Evolutionary conservation across 2,329 filamentous ascomycete genomes (phyloP), one percentile per base, ranked within the genome.

Genomic region (Diaporthe helianthi): DNA sequence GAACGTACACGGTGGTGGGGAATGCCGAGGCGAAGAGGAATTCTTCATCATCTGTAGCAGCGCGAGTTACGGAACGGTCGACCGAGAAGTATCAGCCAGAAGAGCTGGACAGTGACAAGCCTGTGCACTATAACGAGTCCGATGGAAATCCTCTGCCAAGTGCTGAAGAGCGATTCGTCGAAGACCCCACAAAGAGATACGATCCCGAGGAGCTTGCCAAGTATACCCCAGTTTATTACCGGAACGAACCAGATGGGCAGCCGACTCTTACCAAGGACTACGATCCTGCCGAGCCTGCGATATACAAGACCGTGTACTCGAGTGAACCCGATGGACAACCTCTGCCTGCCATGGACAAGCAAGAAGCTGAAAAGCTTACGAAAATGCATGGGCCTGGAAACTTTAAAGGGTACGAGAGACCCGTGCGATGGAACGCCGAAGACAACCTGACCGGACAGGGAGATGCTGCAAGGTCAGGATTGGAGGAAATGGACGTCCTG

Each of bases 401-500:
- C 8, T 49, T 65, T 22, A 22, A 64, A 26, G 38, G 22, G 3
- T 58, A 65, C 41, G 22, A 49, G 5, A n/a, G 15, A 36, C 33
- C 41, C 24, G 26, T 58, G 17, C 22, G 24, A 33, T 61, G 33
- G 52, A 41, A 69, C 8, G 68, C n/a, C n/a, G 77, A 79, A 47
- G 76, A 76, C 63, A 74, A 76, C 52, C 72, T 75, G 8, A 55
- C 73, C 38, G 70, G 74, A 29, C 72, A 77, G 66, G 72, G 67
- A 46, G 81, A 82, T 52, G 69, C 75, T 19, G 76, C 80, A 19
- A 73, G 78, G 41, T 76, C 78, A 61, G 76, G 78, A 63, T 76
- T 83, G 29, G 72, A 75, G 52, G 79, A 80, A 17, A 82, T 79
- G 72, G 82, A 84, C 67, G 71, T 74, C 53, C 79, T 80, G 61